Conservation (phyloP, 148 eudicot species). For the Silene latifolia region DNA sequence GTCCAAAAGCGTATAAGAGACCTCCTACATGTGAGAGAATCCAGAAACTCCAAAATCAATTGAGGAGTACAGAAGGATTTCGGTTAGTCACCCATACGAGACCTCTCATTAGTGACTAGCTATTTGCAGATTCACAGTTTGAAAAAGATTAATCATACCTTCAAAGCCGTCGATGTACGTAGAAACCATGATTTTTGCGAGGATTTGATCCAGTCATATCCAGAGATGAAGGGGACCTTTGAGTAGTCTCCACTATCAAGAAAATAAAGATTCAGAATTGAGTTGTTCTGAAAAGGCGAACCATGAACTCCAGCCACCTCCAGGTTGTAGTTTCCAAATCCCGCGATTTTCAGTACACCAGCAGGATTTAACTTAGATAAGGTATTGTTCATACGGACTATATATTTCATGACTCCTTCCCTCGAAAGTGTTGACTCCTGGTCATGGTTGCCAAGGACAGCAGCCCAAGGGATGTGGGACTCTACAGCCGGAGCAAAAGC, state of each 20-base stretch:
- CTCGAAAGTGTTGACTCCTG: constrained; percentile 75
- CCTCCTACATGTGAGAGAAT: too few relatives aligned
- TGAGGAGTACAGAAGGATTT: too few relatives aligned
- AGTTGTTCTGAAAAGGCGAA: constrained; percentile 60
- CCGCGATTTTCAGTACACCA: constrained; percentile 53
- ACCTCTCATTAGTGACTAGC: background rate
- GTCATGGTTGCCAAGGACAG: constrained; percentile 92
- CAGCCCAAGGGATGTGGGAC: constrained; percentile 83
- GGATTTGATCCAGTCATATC: constrained; percentile 90
- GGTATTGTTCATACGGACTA: constrained; percentile 63
- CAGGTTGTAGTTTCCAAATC: constrained; percentile 87
- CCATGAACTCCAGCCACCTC: constrained; percentile 70
- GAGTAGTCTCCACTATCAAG: constrained; percentile 98
- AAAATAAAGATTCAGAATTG: constrained; percentile 75
- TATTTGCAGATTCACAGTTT: background rate
- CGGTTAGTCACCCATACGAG: too few relatives aligned
- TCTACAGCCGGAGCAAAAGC: constrained; percentile 72
- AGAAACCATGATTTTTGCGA: constrained; percentile 90
- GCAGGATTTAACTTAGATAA: constrained; percentile 67
- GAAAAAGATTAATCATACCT: constrained; percentile 32
- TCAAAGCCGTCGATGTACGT: constrained; percentile 54
- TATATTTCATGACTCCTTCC: constrained; percentile 74
- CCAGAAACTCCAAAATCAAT: too few relatives aligned
- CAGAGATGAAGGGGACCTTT: constrained; percentile 51
- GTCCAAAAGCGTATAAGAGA: background rate